Evolutionary conservation across 1,139 yeast genomes (phyloP).

Genomic region (Sugiyamaella castrensis): DNA sequence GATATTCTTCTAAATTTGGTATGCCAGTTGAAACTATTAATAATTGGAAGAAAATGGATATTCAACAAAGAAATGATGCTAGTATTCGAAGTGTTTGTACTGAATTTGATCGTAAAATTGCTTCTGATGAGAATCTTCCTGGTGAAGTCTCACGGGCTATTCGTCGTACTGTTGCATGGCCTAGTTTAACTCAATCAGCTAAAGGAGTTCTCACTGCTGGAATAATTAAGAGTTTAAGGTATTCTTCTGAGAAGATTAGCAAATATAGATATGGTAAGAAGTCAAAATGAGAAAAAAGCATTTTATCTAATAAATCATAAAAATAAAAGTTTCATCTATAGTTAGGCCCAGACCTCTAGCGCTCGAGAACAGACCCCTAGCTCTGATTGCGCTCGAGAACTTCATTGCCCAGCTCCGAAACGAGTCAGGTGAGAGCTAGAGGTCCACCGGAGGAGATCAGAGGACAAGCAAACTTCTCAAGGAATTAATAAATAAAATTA

Average conservation of each 20-base stretch:
- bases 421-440: too few relatives aligned
- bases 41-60: constrained; percentile 3
- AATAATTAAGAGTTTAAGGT: constrained; percentile 60
- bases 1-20: constrained; percentile 34
- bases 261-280: constrained; percentile 30
- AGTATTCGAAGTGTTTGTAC: constrained; percentile 13
- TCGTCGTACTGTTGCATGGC: constrained; percentile 58
- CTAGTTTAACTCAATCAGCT: constrained; percentile 70
- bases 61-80: constrained; percentile 6
- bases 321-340: background rate
- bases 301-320: background rate
- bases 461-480: too few relatives aligned
- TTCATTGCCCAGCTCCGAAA: too few relatives aligned
- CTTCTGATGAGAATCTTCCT: constrained; percentile 42
- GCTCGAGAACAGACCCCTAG: too few relatives aligned
- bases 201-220: constrained; percentile 93
- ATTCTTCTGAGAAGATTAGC: constrained; percentile 69
- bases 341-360: too few relatives aligned
- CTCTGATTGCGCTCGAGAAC: too few relatives aligned
- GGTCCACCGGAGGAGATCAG: too few relatives aligned
- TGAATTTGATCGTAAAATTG: constrained; percentile 41
- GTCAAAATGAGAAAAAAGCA: background rate
- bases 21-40: constrained; percentile 12
- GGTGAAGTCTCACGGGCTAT: constrained; percentile 46
- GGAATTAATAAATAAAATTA: too few relatives aligned